Conservation (phyloP, 441 rosid species). For the Populus hybrid region DNA sequence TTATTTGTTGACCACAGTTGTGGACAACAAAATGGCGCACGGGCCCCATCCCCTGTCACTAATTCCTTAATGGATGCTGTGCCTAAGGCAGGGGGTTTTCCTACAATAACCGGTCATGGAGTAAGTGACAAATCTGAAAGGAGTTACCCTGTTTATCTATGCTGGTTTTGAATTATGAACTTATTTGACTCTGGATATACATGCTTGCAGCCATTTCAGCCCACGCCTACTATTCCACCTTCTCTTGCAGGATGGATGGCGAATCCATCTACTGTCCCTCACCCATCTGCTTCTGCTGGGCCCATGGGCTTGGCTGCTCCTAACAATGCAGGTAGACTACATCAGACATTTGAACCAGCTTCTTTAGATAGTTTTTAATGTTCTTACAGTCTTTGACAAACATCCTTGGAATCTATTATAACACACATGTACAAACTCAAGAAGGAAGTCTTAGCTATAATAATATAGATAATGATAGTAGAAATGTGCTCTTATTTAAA, state of each 20-base stretch:
- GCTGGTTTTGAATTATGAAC: slow-evolving; percentile 10
- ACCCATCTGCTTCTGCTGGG: slow-evolving; percentile 67
- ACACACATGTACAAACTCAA: background rate
- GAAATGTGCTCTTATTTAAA: background rate
- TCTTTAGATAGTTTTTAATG: slow-evolving; percentile 2
- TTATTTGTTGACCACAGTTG: slow-evolving; percentile 76
- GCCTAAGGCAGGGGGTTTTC: slow-evolving; percentile 64
- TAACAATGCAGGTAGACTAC: slow-evolving; percentile 53
- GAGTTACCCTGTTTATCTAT: background rate
- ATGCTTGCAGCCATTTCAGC: slow-evolving; percentile 65
- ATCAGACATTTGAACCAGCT: slow-evolving; percentile 6
- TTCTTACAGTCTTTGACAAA: slow-evolving; percentile 1
- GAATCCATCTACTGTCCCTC: slow-evolving; percentile 58
- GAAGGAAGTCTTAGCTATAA: background rate
- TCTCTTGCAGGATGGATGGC: slow-evolving; percentile 90
- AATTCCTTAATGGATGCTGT: slow-evolving; percentile 62
- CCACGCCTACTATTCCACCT: slow-evolving; percentile 60
- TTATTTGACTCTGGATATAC: slow-evolving; percentile 11
- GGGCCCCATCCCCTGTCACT: slow-evolving; percentile 74
- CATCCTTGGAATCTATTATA: background rate
- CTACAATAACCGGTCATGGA: slow-evolving; percentile 58
- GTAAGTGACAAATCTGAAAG: slow-evolving; percentile 42
- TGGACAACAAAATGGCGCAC: slow-evolving; percentile 69
- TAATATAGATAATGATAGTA: background rate
- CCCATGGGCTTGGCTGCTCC: slow-evolving; percentile 55